Evolutionary conservation across 495 filamentous ascomycete species (phyloP), one percentile per base, ranked within the genome.

Genomic region (Hamigera avellanea): DNA sequence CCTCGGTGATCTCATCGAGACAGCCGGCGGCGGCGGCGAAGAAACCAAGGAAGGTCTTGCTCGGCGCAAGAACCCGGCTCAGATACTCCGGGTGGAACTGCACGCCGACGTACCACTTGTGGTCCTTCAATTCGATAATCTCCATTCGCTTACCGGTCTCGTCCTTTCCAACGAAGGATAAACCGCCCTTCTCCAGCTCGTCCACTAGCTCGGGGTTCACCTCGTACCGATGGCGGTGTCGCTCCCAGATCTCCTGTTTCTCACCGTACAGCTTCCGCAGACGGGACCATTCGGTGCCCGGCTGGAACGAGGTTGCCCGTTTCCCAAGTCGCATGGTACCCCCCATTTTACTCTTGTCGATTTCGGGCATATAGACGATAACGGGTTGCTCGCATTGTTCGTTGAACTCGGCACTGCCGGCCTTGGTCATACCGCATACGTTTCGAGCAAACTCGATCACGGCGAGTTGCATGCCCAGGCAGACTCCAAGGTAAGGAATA

Each of bases 401-500:
- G 39, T 78, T 53, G 36, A 91, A 70, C 52, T 94, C 86, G 26
- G 71, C 73, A 17, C 73, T 80, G 9, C 64, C 69, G 2, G 83
- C 85, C 33, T 65, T 59, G 6, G 57, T 43, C 28, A 83, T 61
- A 18, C 66, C 73, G 62, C 70, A 79, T 8, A 85, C 61, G 40
- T 86, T 73, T 25, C 81, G 72, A n/a, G 84, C 84, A 41, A 73
- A 84, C 50, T 96, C 89, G 42, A 95, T 82, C 12, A 95, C 87
- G 13, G 91, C 88, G 26, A 95, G 66, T 56, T 98, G 91, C 78
- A 98, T 83, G 26, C 91, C 91, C 12, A 98, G 74, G 56, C 91
- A 98, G 38, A 98, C 81, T 36, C 91, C 89, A 6, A 96, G 71
- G 62, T 81, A 95, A 15, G 89, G 89, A 3, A 68, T 71, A 27